Evolutionary conservation across 495 filamentous ascomycete genomes (phyloP).

Genomic region (Mycothermus thermophilus): DNA sequence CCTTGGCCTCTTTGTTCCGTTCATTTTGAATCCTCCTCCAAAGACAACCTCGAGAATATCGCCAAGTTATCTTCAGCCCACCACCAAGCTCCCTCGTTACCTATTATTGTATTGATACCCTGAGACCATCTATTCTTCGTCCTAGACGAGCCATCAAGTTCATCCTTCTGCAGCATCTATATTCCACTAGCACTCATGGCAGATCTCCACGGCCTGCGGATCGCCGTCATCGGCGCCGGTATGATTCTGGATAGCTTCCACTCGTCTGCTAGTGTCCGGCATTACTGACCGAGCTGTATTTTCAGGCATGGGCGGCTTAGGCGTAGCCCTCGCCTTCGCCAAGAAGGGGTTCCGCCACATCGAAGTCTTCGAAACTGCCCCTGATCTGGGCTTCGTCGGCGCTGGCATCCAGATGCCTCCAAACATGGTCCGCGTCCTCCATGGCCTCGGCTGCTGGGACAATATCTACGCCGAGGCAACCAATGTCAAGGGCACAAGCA

Average conservation of each 20-base stretch:
- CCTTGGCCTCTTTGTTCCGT: too few species aligned
- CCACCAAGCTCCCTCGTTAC: too few species aligned
- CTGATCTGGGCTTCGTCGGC: slow-evolving; percentile 66
- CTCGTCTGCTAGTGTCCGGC: background rate
- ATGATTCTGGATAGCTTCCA: background rate
- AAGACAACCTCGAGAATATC: too few species aligned
- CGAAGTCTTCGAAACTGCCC: slow-evolving; percentile 58
- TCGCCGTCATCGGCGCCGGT: slow-evolving; percentile 34
- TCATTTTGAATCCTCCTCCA: too few species aligned
- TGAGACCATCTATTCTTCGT: too few species aligned
- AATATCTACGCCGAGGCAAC: slow-evolving; percentile 50
- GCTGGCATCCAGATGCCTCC: slow-evolving; percentile 73
- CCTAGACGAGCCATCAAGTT: too few species aligned
- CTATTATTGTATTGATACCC: too few species aligned
- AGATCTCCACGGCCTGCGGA: slow-evolving; percentile 27
- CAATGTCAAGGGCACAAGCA: slow-evolving; percentile 31
- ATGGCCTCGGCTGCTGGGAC: slow-evolving; percentile 53
- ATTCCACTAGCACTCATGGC: slow-evolving; percentile 15
- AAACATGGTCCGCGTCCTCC: slow-evolving; percentile 64
- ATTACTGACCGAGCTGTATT: slow-evolving; percentile 4
- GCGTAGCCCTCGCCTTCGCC: slow-evolving; percentile 56
- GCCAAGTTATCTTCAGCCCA: too few species aligned
- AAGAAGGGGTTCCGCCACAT: slow-evolving; percentile 60
- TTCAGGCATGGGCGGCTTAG: slow-evolving; percentile 70
- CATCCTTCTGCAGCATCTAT: too few species aligned